phyloP scores from a whole-genome alignment of 1,284 basidiomycete genomes.

The Calocybe gambosa region DNA sequence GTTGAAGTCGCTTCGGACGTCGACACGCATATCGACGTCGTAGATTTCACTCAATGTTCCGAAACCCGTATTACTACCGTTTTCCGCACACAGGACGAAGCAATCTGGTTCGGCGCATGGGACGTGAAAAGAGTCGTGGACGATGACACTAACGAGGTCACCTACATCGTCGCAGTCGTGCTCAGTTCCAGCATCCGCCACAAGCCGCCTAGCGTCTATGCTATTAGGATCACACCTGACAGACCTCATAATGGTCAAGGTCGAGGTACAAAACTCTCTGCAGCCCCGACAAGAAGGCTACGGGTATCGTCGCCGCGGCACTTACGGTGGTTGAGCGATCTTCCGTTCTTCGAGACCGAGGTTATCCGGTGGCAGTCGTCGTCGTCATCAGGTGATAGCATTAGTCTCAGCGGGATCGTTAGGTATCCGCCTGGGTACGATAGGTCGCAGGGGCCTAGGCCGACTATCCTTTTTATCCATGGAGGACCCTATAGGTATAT shows the following conservation, averaged over 20 bases:
- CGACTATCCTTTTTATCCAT: constrained; percentile 25
- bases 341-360: constrained; percentile 21
- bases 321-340: constrained; percentile 23
- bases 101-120: constrained; percentile 30
- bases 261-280: too few species aligned
- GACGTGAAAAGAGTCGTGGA: constrained; percentile 22
- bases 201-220: constrained; percentile 27
- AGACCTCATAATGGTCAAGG: too few species aligned
- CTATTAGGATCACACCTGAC: constrained; percentile 17
- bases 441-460: constrained; percentile 15
- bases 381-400: constrained; percentile 24
- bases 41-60: constrained; percentile 13
- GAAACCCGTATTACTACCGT: constrained; percentile 16
- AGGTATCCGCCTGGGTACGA: constrained; percentile 23
- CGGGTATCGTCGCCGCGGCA: constrained; percentile 24
- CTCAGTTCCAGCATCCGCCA: constrained; percentile 26
- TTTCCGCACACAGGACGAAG: constrained; percentile 26
- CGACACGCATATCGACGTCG: constrained; percentile 26
- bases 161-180: constrained; percentile 24
- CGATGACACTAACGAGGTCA: constrained; percentile 11
- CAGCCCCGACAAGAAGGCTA: too few species aligned
- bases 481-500: constrained; percentile 27
- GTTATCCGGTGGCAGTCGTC: constrained; percentile 23
- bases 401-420: constrained; percentile 22
- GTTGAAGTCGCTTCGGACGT: constrained; percentile 26